Evolutionary conservation across 2,329 filamentous ascomycete species (phyloP).

Genomic region (Cordyceps farinosa): DNA sequence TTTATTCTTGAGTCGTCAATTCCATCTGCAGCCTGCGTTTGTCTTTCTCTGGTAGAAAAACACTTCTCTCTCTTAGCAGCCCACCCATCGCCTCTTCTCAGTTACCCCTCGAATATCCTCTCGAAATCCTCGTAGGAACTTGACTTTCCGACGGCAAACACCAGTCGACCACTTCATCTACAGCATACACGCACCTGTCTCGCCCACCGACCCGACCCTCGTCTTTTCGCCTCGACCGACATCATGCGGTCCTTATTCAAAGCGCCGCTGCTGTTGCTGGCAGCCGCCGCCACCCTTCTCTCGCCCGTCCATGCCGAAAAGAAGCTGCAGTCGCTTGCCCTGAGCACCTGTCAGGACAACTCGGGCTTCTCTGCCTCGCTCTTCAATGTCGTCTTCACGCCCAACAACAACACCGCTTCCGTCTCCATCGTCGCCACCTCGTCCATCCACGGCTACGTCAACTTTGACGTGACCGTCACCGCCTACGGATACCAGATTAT

Average conservation of each 20-base stretch:
- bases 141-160: background rate
- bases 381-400: conserved; percentile 81
- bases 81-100: conserved; percentile 1
- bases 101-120: background rate
- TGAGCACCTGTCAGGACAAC: conserved; percentile 80
- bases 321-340: conserved; percentile 75
- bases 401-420: conserved; percentile 66
- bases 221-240: background rate
- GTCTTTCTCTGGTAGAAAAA: conserved; percentile 18
- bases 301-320: conserved; percentile 56
- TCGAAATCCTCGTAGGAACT: background rate
- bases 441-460: conserved; percentile 75
- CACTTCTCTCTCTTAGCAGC: background rate
- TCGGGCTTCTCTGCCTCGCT: conserved; percentile 83
- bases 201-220: background rate
- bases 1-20: conserved; percentile 11
- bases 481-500: conserved; percentile 80
- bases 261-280: conserved; percentile 44
- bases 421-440: conserved; percentile 80
- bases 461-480: conserved; percentile 69
- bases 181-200: background rate
- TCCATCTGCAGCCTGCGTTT: background rate
- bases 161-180: background rate
- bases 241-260: conserved; percentile 46
- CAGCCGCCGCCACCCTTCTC: conserved; percentile 41